Conservation (phyloP, 1,284 basidiomycete species). For the Coniferiporia sulphurascens region DNA sequence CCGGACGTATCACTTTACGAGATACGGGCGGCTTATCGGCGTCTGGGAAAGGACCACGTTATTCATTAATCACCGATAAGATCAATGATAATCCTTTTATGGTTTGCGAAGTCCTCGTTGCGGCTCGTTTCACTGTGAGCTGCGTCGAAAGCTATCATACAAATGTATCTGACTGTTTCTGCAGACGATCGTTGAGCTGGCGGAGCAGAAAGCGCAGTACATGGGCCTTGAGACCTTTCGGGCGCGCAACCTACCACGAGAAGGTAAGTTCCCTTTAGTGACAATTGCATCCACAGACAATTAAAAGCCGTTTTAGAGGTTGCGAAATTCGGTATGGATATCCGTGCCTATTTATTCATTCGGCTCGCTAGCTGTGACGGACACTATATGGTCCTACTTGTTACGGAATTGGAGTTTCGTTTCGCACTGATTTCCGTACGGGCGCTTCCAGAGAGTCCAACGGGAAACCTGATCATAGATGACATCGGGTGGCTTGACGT, state of each 20-base stretch:
- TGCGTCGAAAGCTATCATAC: neutral
- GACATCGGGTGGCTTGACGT: slow-evolving; percentile 79
- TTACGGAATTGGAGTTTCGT: slow-evolving; percentile 69
- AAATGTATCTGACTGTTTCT: neutral
- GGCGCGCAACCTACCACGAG: slow-evolving; percentile 56
- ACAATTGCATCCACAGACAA: neutral
- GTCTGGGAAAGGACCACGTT: slow-evolving; percentile 59
- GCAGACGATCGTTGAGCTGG: slow-evolving; percentile 69
- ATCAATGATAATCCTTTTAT: slow-evolving; percentile 60
- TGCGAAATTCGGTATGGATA: slow-evolving; percentile 54
- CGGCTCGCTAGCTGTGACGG: slow-evolving; percentile 63
- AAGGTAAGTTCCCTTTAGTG: slow-evolving; percentile 39
- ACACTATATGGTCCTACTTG: slow-evolving; percentile 73
- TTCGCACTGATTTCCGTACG: slow-evolving; percentile 70
- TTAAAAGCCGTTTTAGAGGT: slow-evolving; percentile 42
- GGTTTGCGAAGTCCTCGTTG: slow-evolving; percentile 47
- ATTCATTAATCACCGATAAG: slow-evolving; percentile 47
- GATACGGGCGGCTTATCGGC: slow-evolving; percentile 74
- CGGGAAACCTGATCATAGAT: slow-evolving; percentile 55
- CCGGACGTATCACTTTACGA: slow-evolving; percentile 62
- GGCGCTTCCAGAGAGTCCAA: slow-evolving; percentile 46
- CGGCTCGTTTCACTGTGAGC: slow-evolving; percentile 53
- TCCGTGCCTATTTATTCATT: slow-evolving; percentile 59
- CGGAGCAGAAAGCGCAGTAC: slow-evolving; percentile 72
- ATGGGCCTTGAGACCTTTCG: slow-evolving; percentile 67